Evolutionary conservation across 371 early-diverging fungal species (phyloP), one percentile per base, ranked within the genome.

Genomic region (Syncephalastrum contaminatum): DNA sequence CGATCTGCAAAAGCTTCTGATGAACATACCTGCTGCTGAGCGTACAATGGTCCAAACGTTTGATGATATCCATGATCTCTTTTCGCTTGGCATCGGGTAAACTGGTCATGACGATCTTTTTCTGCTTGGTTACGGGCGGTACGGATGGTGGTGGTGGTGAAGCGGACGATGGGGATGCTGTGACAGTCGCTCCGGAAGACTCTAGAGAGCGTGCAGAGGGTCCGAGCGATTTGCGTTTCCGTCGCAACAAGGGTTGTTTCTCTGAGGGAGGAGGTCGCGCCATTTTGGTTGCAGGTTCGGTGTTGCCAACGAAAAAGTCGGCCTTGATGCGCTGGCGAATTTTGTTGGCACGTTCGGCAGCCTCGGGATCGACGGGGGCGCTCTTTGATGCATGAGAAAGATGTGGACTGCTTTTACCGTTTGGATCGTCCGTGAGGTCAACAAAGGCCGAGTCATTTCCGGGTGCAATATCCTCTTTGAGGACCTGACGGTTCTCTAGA

Each of bases 291-390:
- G 53, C 24, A 18, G 51, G 45, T 20, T 60, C 67, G 1, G 44
- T 56, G 16, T 60, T 20, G 12, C 60, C 70, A 40, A 74, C 54
- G 21, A 71, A 74, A 30, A 74, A 69, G 27, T 66, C 56, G 13
- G 71, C 74, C 50, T 74, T 74, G 30, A 74, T 70, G 21, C 68
- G 66, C 24, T 66, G 69, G 19, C 60, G 60, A 54, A 62, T 63
- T 43, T 67, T 41, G 30, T 64, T 52, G 20, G 59, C 51, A 3
- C 64, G 65, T 3, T 54, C 50, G n/a, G 41, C 49, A 22, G 45
- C 43, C 36, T 53, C 54, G 16, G 19, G 45, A 44, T 44, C 45
- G 45, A 44, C 8, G 6, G 45, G 10, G 13, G 24, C 51, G 12
- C 10, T 13, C 51, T 36, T 51, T 36, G 39, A 6, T 51, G 16